Percentiles rank a stretch among this genome's conserved stretches.
Evolutionary conservation across 176 grass and related monocot species (phyloP).

Genomic region (Calamus simplicifolius): DNA sequence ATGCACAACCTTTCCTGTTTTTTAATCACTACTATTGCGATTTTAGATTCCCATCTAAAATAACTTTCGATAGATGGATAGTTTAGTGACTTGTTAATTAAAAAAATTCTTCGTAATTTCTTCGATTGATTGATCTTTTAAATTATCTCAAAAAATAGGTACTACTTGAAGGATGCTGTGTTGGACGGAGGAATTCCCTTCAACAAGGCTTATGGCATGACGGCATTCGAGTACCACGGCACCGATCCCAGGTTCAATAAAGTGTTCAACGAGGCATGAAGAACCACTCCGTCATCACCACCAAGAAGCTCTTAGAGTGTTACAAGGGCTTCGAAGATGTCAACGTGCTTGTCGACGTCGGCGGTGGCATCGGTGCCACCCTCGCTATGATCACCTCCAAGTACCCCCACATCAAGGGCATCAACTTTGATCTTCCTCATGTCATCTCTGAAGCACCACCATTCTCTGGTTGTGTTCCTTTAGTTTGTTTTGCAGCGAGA

Average conservation of each 20-base stretch:
- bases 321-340: constrained; percentile 63
- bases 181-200: constrained; percentile 90
- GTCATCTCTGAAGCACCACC: constrained; percentile 12
- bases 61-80: too few species aligned
- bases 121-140: too few species aligned
- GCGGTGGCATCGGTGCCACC: background rate
- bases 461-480: constrained; percentile 35
- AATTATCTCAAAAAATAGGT: constrained; percentile 27
- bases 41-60: too few species aligned
- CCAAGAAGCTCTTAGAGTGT: constrained; percentile 74
- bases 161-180: constrained; percentile 74
- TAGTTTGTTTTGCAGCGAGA: too few species aligned
- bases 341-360: constrained; percentile 8
- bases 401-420: background rate
- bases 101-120: too few species aligned
- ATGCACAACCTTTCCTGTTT: too few species aligned
- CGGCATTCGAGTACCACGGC: constrained; percentile 91
- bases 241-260: constrained; percentile 79
- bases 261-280: constrained; percentile 99
- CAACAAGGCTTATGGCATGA: constrained; percentile 99
- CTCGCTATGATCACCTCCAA: background rate
- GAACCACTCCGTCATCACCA: constrained; percentile 84
- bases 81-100: too few species aligned
- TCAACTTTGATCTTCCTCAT: background rate
- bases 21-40: too few species aligned